Conservation (phyloP, 192 early-diverging fungal species). For the Allomyces macrogynus region DNA sequence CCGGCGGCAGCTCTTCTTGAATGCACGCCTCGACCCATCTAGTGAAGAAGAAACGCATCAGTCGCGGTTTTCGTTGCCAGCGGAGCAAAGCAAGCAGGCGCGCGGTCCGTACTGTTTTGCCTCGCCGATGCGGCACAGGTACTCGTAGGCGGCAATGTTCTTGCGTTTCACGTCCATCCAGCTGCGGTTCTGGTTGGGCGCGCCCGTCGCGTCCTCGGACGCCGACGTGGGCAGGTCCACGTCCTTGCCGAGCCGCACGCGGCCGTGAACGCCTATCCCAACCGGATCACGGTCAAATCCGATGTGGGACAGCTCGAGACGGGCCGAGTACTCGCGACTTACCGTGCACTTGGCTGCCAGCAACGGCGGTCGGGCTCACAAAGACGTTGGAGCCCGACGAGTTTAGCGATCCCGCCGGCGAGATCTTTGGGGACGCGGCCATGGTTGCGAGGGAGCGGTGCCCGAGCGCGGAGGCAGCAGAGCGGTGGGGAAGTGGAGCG, state of each 20-base stretch:
- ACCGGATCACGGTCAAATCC: too few relatives aligned
- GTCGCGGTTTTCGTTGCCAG: slow-evolving; percentile 4
- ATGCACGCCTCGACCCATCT: slow-evolving; percentile 94
- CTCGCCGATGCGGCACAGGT: slow-evolving; percentile 94
- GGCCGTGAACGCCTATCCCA: not conserved
- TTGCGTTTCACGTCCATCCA: slow-evolving; percentile 83
- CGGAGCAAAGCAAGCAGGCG: not conserved
- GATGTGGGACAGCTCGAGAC: too few relatives aligned
- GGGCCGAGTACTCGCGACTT: too few relatives aligned
- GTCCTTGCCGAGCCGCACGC: not conserved
- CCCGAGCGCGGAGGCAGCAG: too few relatives aligned
- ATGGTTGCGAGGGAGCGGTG: too few relatives aligned
- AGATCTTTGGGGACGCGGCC: too few relatives aligned
- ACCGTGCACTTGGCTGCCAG: too few relatives aligned
- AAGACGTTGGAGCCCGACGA: too few relatives aligned
- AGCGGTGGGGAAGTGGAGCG: too few relatives aligned
- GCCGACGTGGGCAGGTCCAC: not conserved
- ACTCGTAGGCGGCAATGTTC: slow-evolving; percentile 92
- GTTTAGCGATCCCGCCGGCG: too few relatives aligned
- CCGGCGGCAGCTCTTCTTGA: slow-evolving; percentile 53
- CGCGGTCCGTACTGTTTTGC: slow-evolving; percentile 66
- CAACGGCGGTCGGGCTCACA: too few relatives aligned
- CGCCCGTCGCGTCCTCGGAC: not conserved
- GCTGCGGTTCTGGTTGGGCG: slow-evolving; percentile 9
- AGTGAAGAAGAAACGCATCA: slow-evolving; percentile 1